Conservation (phyloP, 106 monocot genomes). For the Phalaenopsis aphrodite region DNA sequence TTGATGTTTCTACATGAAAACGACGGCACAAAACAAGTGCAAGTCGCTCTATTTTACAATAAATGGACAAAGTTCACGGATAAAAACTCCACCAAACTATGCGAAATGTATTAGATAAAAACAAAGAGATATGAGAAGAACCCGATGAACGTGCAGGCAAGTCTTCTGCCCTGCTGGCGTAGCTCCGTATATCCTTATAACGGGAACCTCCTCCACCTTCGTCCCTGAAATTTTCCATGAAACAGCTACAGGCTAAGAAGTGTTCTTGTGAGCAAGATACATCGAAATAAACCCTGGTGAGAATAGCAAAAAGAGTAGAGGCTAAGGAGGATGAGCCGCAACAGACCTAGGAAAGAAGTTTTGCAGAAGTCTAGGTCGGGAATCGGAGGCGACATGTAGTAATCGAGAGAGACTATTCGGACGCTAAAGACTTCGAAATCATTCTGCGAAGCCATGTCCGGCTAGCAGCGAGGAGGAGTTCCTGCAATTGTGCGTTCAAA, state of each 20-base stretch:
- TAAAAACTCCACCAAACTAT: not conserved
- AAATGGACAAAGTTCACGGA: not conserved
- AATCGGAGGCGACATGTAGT: conserved; percentile 91
- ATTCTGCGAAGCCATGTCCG: conserved; percentile 18
- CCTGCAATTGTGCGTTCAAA: not conserved
- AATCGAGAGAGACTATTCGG: conserved; percentile 81
- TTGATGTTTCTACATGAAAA: too few relatives aligned
- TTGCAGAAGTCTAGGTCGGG: conserved; percentile 62
- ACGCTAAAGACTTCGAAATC: conserved; percentile 45
- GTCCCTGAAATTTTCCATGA: conserved; percentile 29
- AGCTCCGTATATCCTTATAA: conserved; percentile 80
- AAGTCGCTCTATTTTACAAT: not conserved
- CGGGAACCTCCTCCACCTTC: conserved; percentile 72
- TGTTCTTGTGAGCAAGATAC: not conserved
- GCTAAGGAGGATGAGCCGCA: not conserved
- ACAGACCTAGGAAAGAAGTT: conserved; percentile 64
- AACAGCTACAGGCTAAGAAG: not conserved
- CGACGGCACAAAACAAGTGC: not conserved
- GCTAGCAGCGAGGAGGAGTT: not conserved
- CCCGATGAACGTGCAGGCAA: conserved; percentile 89
- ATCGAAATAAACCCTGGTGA: not conserved
- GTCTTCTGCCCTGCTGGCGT: conserved; percentile 89
- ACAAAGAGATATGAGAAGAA: conserved; percentile 14
- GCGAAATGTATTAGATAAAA: not conserved
- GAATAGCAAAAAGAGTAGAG: not conserved